phyloP scores from a whole-genome alignment of 768 basidiomycete species.

The Leccinum variicolor region DNA sequence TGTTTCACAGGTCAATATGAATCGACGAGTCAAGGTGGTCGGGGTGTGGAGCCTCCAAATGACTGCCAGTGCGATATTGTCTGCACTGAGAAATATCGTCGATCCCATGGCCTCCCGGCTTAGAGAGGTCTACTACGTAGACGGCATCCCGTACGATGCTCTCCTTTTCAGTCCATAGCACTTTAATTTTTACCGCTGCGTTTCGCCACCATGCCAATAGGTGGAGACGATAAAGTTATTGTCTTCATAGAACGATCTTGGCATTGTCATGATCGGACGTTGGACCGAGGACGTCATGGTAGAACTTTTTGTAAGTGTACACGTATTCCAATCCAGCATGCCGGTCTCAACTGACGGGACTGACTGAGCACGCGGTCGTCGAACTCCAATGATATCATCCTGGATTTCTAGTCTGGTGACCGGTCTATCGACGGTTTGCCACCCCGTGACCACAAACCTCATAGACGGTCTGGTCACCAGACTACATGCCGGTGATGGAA shows the following conservation, averaged over 20 bases:
- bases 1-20: constrained; percentile 87
- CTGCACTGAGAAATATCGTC: constrained; percentile 70
- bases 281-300: background rate
- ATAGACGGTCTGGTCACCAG: too few relatives aligned
- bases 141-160: constrained; percentile 31
- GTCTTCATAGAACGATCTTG: background rate
- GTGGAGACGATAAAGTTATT: background rate
- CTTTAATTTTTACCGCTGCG: constrained; percentile 8
- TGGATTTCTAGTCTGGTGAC: background rate
- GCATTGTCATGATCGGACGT: background rate
- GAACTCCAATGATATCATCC: background rate
- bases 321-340: constrained; percentile 2
- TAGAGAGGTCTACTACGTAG: constrained; percentile 29
- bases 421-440: too few relatives aligned
- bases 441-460: too few relatives aligned
- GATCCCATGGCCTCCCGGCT: constrained; percentile 52
- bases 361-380: background rate
- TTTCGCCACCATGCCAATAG: constrained; percentile 2
- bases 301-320: background rate
- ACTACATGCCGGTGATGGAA: background rate
- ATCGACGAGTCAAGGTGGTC: constrained; percentile 85
- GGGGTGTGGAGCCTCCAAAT: constrained; percentile 93
- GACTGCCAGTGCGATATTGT: constrained; percentile 84
- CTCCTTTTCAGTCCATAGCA: constrained; percentile 22
- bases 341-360: background rate